A percentile compares a stretch with the other conserved stretches of the same genome.
These are phyloP conservation scores for Rhodotorula sp. DNA, from an alignment of 1,284 basidiomycete genomes.

Conservation along the genomic window DNA sequence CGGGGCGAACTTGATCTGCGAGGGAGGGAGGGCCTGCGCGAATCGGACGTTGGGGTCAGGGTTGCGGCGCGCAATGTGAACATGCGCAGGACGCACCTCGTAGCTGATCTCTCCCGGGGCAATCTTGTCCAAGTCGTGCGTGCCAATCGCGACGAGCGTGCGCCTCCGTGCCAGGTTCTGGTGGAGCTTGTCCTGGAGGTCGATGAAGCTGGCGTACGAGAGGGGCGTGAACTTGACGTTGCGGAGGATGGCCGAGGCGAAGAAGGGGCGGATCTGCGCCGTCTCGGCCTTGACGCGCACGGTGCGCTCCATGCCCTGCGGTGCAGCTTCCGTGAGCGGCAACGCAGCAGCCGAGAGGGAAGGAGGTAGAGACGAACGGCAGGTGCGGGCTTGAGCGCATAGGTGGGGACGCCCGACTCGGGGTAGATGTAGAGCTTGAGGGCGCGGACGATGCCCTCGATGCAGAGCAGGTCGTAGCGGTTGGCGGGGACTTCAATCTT, in stretches of 20 bases:
- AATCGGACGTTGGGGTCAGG: neutral
- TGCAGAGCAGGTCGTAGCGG: slow-evolving; percentile 95
- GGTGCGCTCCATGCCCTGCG: slow-evolving; percentile 27
- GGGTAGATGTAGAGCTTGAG: slow-evolving; percentile 74
- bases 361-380: slow-evolving; percentile 14
- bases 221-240: slow-evolving; percentile 81
- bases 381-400: slow-evolving; percentile 34
- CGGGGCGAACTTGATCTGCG: slow-evolving; percentile 86
- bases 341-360: neutral
- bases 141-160: slow-evolving; percentile 93
- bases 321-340: slow-evolving; percentile 1
- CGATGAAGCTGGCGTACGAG: slow-evolving; percentile 96
- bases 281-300: slow-evolving; percentile 58
- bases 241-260: slow-evolving; percentile 86
- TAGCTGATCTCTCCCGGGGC: slow-evolving; percentile 59
- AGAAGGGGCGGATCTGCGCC: slow-evolving; percentile 80
- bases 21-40: slow-evolving; percentile 69
- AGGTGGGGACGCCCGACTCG: slow-evolving; percentile 30
- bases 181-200: slow-evolving; percentile 97
- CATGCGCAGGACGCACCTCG: slow-evolving; percentile 54
- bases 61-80: neutral
- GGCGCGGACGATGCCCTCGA: slow-evolving; percentile 90
- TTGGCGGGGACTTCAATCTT: slow-evolving; percentile 99
- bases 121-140: slow-evolving; percentile 92
- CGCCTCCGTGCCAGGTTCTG: slow-evolving; percentile 90